Conservation (phyloP, 116 monocot species). For the Trichopus zeylanicus region DNA sequence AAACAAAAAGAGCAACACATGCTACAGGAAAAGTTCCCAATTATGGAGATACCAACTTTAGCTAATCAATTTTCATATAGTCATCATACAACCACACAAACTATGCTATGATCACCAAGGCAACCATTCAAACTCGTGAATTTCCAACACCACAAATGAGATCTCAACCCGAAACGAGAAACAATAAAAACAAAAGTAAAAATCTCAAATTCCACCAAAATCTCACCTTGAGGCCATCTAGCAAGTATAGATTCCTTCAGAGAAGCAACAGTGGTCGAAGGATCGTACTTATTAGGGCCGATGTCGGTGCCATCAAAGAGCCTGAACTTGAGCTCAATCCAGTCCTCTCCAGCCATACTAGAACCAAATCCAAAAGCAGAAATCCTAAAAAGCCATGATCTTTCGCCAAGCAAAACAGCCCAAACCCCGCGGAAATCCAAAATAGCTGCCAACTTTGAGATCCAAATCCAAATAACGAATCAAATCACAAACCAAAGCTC, state of each 20-base stretch:
- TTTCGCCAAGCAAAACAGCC: not conserved
- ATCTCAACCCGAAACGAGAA: not conserved
- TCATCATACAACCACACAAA: not conserved
- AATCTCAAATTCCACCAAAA: not conserved
- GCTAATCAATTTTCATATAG: not conserved
- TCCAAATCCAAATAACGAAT: not conserved
- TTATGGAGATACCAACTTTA: not conserved
- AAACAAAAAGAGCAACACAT: not conserved
- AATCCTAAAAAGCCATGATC: not conserved
- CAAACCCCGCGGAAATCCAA: not conserved
- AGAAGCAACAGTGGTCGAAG: conserved; percentile 34
- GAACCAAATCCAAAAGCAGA: not conserved
- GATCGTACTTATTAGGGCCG: conserved; percentile 48
- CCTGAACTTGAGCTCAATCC: conserved; percentile 55
- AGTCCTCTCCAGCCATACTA: conserved; percentile 32
- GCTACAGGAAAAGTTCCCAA: not conserved
- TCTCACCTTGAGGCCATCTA: conserved; percentile 51
- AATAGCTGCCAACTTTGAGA: not conserved
- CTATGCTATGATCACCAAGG: not conserved
- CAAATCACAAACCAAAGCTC: not conserved
- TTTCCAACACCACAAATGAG: not conserved
- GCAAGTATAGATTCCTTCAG: conserved; percentile 45
- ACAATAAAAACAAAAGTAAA: not conserved
- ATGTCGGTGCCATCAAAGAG: conserved; percentile 59
- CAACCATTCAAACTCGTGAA: not conserved